A percentile compares a stretch with the other conserved stretches of the same genome.
Evolutionary conservation across 805 yeast species (phyloP).

Genomic region (Nematodospora valgi): DNA sequence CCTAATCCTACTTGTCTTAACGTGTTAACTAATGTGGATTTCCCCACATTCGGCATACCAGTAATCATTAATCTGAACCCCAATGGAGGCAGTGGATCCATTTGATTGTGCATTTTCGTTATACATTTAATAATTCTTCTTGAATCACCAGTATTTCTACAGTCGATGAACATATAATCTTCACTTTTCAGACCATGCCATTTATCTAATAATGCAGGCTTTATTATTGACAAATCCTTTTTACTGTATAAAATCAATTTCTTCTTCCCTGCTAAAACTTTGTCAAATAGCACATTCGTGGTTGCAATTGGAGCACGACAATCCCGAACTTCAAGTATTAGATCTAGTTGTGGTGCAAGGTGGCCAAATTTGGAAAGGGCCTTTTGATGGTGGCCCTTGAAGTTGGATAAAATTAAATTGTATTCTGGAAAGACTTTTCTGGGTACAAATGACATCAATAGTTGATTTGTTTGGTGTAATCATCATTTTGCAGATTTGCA

Average conservation of each 20-base stretch:
- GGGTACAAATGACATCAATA: slow-evolving; percentile 51
- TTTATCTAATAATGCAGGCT: slow-evolving; percentile 25
- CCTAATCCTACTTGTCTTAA: slow-evolving; percentile 48
- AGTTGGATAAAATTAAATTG: slow-evolving; percentile 67
- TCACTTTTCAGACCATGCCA: slow-evolving; percentile 33
- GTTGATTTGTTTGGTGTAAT: not conserved
- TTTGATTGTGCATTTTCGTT: slow-evolving; percentile 38
- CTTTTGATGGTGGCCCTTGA: slow-evolving; percentile 86
- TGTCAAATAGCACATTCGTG: slow-evolving; percentile 73
- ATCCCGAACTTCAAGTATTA: slow-evolving; percentile 83
- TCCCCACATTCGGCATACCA: slow-evolving; percentile 99
- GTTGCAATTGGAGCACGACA: slow-evolving; percentile 86
- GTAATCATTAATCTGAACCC: slow-evolving; percentile 75
- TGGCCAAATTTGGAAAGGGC: slow-evolving; percentile 67
- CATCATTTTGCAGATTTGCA: not conserved
- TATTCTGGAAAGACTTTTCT: slow-evolving; percentile 71
- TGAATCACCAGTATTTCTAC: slow-evolving; percentile 51
- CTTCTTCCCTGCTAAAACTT: slow-evolving; percentile 51
- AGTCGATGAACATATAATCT: slow-evolving; percentile 50
- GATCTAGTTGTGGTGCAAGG: slow-evolving; percentile 74
- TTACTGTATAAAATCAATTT: slow-evolving; percentile 75
- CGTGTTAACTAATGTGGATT: slow-evolving; percentile 79
- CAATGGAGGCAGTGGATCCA: slow-evolving; percentile 75
- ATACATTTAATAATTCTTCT: slow-evolving; percentile 48
- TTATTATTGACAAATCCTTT: slow-evolving; percentile 56